Evolutionary conservation across 179 eudicot species (phyloP), one percentile per base, ranked within the genome.

Genomic region (Drosera spatulata): DNA sequence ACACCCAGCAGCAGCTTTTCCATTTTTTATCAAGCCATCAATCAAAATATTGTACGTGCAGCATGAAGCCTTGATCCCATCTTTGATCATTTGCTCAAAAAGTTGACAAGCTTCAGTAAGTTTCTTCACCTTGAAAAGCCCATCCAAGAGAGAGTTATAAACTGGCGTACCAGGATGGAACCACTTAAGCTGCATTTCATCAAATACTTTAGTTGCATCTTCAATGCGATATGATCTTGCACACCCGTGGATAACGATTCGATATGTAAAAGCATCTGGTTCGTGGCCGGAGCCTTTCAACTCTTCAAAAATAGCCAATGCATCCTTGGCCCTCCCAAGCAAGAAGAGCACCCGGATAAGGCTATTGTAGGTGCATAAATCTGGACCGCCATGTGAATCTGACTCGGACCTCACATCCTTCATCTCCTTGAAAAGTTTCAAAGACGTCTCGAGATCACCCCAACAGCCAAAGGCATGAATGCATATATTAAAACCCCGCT

Each of bases 11-110:
- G 64, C 73, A 6, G 76, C 79, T 80, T 91, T 83, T 50, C 91
- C 88, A 58, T 91, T 91, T 65, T 69, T 85, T 10, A 83, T 83
- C 78, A 89, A 66, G 44, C 98, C 96, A 69, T 88, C 85, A 47
- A 91, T 82, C 69, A 91, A 68, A 63, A 91, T 88, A 70, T 88
- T 91, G 64, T 88, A 82, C 14, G 98, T 88, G 84, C 95, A 88
- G 61, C 78, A 74, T 8, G 89, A 70, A 22, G 95, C 88, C 72
- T 80, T 74, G 6, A 88, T 74, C 37, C 96, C 89, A 59, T 85
- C 89, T 65, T 84, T 82, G 43, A 78, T 77, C 95, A 88, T 91
- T 61, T 79, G 88, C 82, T 91, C 96, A 62, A 83, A 88, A 66
- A 85, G 75, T 66, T 77, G 74, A 67, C 88, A 91, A 48, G 95